Base-by-base conservation (phyloP, 1,284 basidiomycete species). In the Ganoderma sinense region DNA sequence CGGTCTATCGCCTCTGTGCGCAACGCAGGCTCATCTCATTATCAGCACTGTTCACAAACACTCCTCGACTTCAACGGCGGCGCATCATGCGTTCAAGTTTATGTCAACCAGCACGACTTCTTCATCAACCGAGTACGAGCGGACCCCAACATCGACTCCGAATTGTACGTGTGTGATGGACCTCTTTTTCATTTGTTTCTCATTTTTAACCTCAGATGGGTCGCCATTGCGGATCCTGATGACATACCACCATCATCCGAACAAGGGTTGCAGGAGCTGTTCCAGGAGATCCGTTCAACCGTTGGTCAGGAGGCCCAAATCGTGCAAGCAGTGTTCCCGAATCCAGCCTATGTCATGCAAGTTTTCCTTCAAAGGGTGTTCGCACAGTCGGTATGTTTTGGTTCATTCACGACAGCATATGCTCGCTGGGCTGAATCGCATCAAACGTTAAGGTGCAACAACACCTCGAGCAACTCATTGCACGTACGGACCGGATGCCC, bases 91-190 rank as follows among this genome's bases (percentile, higher is more conserved):
- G 95, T 99, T 6, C 97, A 99, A 81, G 96, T 99, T 39, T 99
- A 99, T 78, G 98, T 99, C 72, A 99, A 99, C 77, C 98, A 99
- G 81, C 98, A 99, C 78, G 98, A 99, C 80, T 99, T 99, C 84
- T 99, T 99, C 85, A 98, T 98, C 79, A 97, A 98, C 78, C 90
- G 93, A 67, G 88, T 92, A 55, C 88, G 89, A 55, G 92, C 91
- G 70, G 85, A 84, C 51, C 87, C 85, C 73, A 82, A 86, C 58
- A 84, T 84, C 66, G 87, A 89, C 63, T 88, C 90, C 71, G 84
- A 87, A 39, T 78, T 97, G 93, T 95, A 77, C 67, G 90, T 83
- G 31, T 70, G 68, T 33, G 68, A 18, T 62, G 23, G 36, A 39
- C 60, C 11, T 71, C 45, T 20, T 43, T 39, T 16, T 26, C 56